These are phyloP conservation scores for Podospora comata DNA, from an alignment of 495 filamentous ascomycete genomes.

Conservation along the genomic window DNA sequence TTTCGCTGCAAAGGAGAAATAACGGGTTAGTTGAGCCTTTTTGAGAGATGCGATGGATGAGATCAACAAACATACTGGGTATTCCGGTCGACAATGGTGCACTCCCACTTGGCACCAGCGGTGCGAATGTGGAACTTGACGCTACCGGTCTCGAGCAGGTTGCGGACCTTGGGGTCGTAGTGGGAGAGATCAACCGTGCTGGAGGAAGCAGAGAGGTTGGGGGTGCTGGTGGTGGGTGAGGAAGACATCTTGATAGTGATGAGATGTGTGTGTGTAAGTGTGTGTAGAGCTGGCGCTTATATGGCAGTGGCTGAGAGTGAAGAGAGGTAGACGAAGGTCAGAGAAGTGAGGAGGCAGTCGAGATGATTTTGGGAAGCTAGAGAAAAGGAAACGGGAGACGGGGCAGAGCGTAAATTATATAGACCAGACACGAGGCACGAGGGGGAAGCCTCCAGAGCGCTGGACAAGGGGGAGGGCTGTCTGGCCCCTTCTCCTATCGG, in stretches of 20 bases:
- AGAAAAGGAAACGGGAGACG: neutral
- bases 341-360: neutral
- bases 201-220: conserved; percentile 4
- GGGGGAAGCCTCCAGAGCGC: neutral
- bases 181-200: conserved; percentile 12
- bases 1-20: conserved; percentile 33
- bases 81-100: conserved; percentile 42
- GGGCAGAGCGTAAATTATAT: conserved; percentile 10
- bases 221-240: neutral
- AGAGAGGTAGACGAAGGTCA: neutral
- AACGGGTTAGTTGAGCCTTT: too few relatives aligned
- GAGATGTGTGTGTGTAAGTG: neutral
- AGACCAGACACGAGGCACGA: neutral
- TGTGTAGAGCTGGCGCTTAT: neutral
- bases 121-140: conserved; percentile 46
- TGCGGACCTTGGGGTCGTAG: conserved; percentile 28
- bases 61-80: conserved; percentile 35
- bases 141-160: conserved; percentile 35
- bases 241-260: conserved; percentile 13
- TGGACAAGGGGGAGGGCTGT: conserved; percentile 14
- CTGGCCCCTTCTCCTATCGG: neutral
- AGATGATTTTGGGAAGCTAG: neutral
- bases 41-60: too few relatives aligned
- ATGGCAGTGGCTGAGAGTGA: neutral
- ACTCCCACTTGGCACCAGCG: conserved; percentile 37